These are phyloP conservation scores for Verbena officinalis DNA, from an alignment of 257 asterid genomes.

Conservation along the genomic window DNA sequence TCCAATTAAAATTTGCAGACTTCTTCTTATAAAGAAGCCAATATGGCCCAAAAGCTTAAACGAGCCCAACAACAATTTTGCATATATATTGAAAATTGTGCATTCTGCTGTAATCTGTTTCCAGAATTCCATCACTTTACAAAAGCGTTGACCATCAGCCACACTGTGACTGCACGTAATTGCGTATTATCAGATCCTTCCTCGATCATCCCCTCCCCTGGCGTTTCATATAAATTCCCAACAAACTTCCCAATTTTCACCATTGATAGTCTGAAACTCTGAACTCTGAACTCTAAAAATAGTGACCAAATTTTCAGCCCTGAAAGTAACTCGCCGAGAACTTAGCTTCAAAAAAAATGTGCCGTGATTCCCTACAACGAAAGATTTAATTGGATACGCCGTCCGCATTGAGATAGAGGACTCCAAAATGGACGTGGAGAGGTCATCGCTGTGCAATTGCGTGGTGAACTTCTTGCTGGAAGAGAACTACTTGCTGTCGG, in stretches of 20 bases:
- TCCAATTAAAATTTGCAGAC: no score
- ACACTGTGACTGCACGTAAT: neutral
- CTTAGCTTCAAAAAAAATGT: slow-evolving; percentile 28
- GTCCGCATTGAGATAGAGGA: slow-evolving; percentile 31
- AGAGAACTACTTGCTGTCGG: slow-evolving; percentile 87
- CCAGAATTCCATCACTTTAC: neutral
- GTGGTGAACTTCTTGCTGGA: slow-evolving; percentile 90
- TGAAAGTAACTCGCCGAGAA: slow-evolving; percentile 41
- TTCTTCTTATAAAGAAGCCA: no score
- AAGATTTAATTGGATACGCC: slow-evolving; percentile 29
- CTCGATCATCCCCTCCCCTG: slow-evolving; percentile 1
- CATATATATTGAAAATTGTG: no score
- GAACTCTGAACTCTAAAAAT: neutral
- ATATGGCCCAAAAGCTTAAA: no score
- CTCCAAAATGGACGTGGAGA: slow-evolving; percentile 86
- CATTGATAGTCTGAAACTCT: slow-evolving; percentile 22
- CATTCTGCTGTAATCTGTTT: neutral
- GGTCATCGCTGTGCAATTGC: slow-evolving; percentile 94
- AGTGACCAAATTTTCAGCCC: slow-evolving; percentile 30
- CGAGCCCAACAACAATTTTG: no score
- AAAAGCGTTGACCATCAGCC: slow-evolving; percentile 23
- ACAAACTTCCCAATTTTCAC: neutral
- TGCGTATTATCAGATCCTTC: slow-evolving; percentile 30
- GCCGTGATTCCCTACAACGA: slow-evolving; percentile 35
- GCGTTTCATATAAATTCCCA: slow-evolving; percentile 32